These are phyloP conservation scores for Poteriospumella lacustris DNA, from an alignment of 108 stramenopile species.

Conservation along the genomic window DNA sequence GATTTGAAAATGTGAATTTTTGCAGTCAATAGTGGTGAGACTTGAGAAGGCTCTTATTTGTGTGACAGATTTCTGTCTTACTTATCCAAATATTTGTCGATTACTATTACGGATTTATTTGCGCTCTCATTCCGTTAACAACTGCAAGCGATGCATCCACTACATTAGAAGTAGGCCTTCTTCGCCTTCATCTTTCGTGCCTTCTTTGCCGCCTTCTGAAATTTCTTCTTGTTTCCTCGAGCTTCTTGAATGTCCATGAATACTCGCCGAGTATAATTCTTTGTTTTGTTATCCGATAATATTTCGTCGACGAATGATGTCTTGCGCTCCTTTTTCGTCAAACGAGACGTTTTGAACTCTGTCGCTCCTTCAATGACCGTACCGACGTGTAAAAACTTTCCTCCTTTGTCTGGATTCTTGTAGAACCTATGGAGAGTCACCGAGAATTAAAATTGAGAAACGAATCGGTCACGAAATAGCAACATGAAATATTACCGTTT, in stretches of 20 bases:
- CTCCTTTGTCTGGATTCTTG: conserved; percentile 69
- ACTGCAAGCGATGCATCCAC: no score
- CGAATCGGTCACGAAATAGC: background rate
- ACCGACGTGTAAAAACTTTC: conserved; percentile 62
- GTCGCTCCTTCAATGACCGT: conserved; percentile 79
- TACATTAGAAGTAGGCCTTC: no score
- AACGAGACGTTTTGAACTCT: conserved; percentile 71
- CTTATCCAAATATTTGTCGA: no score
- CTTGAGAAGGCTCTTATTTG: no score
- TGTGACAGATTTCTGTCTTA: no score
- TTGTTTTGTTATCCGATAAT: conserved; percentile 47
- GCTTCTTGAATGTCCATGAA: conserved; percentile 4
- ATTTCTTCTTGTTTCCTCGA: background rate
- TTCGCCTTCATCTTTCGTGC: no score
- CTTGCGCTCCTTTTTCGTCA: conserved; percentile 76
- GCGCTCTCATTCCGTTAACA: no score
- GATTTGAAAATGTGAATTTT: no score
- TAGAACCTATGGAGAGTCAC: conserved; percentile 58
- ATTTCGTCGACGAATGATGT: conserved; percentile 77
- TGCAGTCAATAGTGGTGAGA: no score
- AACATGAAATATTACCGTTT: conserved; percentile 51
- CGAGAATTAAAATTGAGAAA: background rate
- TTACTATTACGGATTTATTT: no score
- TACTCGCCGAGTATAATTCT: background rate
- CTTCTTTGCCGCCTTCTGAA: background rate